phyloP scores from a whole-genome alignment of 768 basidiomycete genomes.

The Paxillus involutus region DNA sequence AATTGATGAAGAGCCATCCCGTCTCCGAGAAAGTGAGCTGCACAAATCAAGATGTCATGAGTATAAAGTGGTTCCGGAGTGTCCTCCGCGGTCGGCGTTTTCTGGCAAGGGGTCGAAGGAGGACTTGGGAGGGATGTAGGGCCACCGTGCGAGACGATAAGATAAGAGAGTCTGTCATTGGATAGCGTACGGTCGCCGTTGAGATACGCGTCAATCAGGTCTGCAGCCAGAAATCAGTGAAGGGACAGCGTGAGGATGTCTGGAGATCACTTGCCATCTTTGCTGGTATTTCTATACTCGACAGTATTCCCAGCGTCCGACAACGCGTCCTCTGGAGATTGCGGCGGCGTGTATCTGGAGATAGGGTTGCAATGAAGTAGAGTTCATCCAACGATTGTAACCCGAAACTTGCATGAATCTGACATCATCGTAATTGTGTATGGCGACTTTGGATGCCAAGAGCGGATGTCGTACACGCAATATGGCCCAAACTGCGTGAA shows the following conservation, averaged over 20 bases:
- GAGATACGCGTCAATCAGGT: conserved; percentile 66
- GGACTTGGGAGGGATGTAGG: conserved; percentile 27
- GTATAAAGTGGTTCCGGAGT: conserved; percentile 25
- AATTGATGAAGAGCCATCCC: conserved; percentile 85
- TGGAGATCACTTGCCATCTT: conserved; percentile 47
- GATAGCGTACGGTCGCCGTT: conserved; percentile 79
- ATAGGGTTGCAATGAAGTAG: neutral
- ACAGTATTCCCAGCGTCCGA: conserved; percentile 46
- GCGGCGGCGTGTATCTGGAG: conserved; percentile 47
- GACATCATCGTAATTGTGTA: conserved; percentile 63
- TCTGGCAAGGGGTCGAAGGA: conserved; percentile 32
- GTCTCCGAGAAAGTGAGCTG: conserved; percentile 82
- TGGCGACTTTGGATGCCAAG: conserved; percentile 59
- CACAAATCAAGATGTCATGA: conserved; percentile 69
- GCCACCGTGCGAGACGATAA: conserved; percentile 47
- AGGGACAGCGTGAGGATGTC: neutral
- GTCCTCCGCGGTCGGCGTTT: conserved; percentile 1
- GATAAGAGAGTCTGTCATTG: conserved; percentile 61
- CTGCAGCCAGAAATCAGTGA: conserved; percentile 26
- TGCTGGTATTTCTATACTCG: conserved; percentile 48
- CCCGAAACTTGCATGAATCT: conserved; percentile 56
- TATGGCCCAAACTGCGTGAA: conserved; percentile 68
- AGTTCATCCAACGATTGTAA: neutral
- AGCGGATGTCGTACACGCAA: conserved; percentile 70
- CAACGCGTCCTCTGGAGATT: conserved; percentile 44